Evolutionary conservation across 495 filamentous ascomycete genomes (phyloP).

Genomic region (Lophium mytilinum): DNA sequence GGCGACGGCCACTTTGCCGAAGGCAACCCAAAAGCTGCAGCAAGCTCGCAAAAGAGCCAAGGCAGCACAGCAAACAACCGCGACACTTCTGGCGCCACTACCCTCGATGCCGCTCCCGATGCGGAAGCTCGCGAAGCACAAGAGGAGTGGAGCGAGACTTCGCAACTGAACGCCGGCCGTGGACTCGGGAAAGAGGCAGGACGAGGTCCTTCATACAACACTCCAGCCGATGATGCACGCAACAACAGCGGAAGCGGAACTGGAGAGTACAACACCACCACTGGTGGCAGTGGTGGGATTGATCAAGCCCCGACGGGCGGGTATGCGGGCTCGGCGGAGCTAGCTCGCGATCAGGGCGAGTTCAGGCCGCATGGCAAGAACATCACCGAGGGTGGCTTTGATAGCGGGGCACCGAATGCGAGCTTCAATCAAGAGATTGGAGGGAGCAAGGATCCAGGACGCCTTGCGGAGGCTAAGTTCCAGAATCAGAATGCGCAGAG

Average conservation of each 20-base stretch:
- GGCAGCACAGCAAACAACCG: constrained; percentile 50
- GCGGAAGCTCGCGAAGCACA: constrained; percentile 42
- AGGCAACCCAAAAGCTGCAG: constrained; percentile 43
- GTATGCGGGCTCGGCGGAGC: constrained; percentile 34
- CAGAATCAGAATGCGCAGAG: constrained; percentile 37
- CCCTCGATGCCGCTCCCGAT: constrained; percentile 43
- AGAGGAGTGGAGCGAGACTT: constrained; percentile 31
- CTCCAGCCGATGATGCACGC: constrained; percentile 3
- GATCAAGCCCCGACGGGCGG: constrained; percentile 36
- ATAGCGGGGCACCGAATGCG: constrained; percentile 44
- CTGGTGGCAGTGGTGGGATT: constrained; percentile 29
- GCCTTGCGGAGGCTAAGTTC: constrained; percentile 44
- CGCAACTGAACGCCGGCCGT: constrained; percentile 18
- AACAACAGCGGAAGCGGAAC: background rate
- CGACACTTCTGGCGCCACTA: constrained; percentile 45
- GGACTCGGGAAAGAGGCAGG: constrained; percentile 35
- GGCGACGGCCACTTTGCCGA: constrained; percentile 44
- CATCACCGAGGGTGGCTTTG: constrained; percentile 48
- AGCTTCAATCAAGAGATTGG: constrained; percentile 56
- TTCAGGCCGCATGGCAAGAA: constrained; percentile 50
- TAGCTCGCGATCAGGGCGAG: constrained; percentile 6
- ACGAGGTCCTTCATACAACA: constrained; percentile 39
- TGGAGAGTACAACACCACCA: constrained; percentile 15
- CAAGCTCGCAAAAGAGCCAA: constrained; percentile 39
- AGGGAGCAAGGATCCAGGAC: constrained; percentile 52